Evolutionary conservation across 192 early-diverging fungal genomes (phyloP), one percentile per base, ranked within the genome.

Genomic region (Geranomyces michiganensis): DNA sequence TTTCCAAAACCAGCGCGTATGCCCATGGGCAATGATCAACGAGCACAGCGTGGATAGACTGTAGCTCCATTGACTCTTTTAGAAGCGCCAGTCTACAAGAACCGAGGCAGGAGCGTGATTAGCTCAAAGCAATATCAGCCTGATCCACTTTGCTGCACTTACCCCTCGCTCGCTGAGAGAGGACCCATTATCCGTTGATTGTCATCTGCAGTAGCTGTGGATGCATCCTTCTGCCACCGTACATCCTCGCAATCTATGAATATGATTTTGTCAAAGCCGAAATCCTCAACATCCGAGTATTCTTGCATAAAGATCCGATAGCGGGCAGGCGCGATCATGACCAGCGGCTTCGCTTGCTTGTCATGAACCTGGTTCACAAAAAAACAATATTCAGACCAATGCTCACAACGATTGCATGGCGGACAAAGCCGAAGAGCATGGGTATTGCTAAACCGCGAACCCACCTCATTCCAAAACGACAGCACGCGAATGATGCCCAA

Each of bases 1-100:
- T 92, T 5, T 84, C 83, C 67, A 94, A 48, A 27, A 89, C 85
- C 58, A 94, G 62, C 1, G 90, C 94, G 77, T 90, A 95, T 9
- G 95, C 87, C 80, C 80, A 90, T 9, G 89, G 86, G 64, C 92
- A 94, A 73, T 96, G 95, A 44, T 91, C 85, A 26, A 94, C 95
- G 27, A 86, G 81, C 30, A 93, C 87, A 0, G 93, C 86, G n/a
- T 74, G 43, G 9, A 96, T 72, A 13, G 82, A 72, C 0, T 65
- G 56, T 0, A 96, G 78, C 55, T 45, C 32, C 68, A 67, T 76
- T n/a, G 73, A 74, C 58, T 78, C 71, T 4, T 72, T 65, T 19
- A 97, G 84, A 9, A 95, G 95, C 10, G 36, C 36, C 36, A 41
- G 10, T 10, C 36, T 41, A 41, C 36, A 3, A 10, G 36, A n/a